Conservation (phyloP, 2,329 filamentous ascomycete species). For the Alternaria ventricosa region DNA sequence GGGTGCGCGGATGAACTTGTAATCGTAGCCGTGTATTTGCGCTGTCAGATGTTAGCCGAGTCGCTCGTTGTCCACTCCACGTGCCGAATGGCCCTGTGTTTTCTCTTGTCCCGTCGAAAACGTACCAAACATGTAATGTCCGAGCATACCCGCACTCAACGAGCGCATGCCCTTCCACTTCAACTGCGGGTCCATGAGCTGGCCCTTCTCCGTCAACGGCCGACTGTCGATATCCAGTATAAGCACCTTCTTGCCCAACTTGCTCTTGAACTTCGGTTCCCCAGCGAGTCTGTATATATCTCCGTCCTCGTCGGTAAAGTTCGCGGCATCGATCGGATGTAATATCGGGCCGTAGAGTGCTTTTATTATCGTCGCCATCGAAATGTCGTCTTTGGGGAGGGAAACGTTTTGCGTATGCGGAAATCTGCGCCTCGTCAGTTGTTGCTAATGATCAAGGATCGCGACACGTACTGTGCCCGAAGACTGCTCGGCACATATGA, state of each 20-base stretch:
- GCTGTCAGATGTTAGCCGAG: slow-evolving; percentile 36
- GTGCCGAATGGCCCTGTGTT: background rate
- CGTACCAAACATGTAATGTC: slow-evolving; percentile 48
- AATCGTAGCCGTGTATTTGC: slow-evolving; percentile 58
- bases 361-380: slow-evolving; percentile 48
- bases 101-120: background rate
- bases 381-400: slow-evolving; percentile 34
- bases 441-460: background rate
- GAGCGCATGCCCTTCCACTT: slow-evolving; percentile 48
- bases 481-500: slow-evolving; percentile 29
- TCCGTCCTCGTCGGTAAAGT: slow-evolving; percentile 49
- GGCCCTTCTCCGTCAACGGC: slow-evolving; percentile 41
- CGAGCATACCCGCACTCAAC: slow-evolving; percentile 48
- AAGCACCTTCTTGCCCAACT: slow-evolving; percentile 47
- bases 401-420: slow-evolving; percentile 34
- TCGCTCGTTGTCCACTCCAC: background rate
- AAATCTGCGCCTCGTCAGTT: slow-evolving; percentile 22
- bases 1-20: slow-evolving; percentile 55
- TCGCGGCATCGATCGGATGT: slow-evolving; percentile 43
- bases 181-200: slow-evolving; percentile 46
- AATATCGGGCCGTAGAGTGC: slow-evolving; percentile 46
- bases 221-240: slow-evolving; percentile 49
- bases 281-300: slow-evolving; percentile 40
- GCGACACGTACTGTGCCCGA: slow-evolving; percentile 30
- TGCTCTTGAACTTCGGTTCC: slow-evolving; percentile 42